Evolutionary conservation across 805 yeast species (phyloP), one percentile per base, ranked within the genome.

Genomic region (Starmerella tilneyi): DNA sequence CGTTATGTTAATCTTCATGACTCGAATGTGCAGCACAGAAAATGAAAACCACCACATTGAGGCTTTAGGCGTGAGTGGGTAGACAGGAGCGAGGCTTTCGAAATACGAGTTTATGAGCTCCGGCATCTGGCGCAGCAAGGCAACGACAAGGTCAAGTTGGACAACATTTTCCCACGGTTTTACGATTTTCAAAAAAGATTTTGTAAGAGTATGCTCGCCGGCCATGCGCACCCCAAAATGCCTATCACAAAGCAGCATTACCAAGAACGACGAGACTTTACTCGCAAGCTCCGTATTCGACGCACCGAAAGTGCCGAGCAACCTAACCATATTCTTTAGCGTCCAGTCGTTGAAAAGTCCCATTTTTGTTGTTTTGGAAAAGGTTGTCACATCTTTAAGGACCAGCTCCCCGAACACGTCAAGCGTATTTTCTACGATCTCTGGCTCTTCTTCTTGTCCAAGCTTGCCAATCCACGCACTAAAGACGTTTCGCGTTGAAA

Each of bases 41-140:
- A 75, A 81, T 7, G 92, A 82, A 38, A 85, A 69, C 86, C 94
- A 88, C 65, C 81, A 84, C 11, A 89, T 78, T 1, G 89, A 70
- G 45, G 81, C 64, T 40, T 79, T 75, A 0, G 96, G 94, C 49
- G 83, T 94, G 57, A 83, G 81, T 51, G 76, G 70, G 24, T 52
- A 53, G 12, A 56, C 44, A 7, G 48, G 49, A 4, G 52, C 50
- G 26, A 58, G 22, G 29, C 32, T 38, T 3, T 53, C 54, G 43
- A 61, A 53, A 54, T 81, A 88, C 1, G 86, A 82, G 1, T 84
- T 78, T 1, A 83, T 70, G 19, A 89, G 66, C 56, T 86, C 96
- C 2, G 84, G 82, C 32, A 75, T 68, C 28, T 65, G 58, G 4
- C 62, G 49, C 30, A 89, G 64, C 15, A 82, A 70, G 11, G 62